These are phyloP conservation scores for Suillus plorans DNA, from an alignment of 768 basidiomycete species.

Conservation along the genomic window DNA sequence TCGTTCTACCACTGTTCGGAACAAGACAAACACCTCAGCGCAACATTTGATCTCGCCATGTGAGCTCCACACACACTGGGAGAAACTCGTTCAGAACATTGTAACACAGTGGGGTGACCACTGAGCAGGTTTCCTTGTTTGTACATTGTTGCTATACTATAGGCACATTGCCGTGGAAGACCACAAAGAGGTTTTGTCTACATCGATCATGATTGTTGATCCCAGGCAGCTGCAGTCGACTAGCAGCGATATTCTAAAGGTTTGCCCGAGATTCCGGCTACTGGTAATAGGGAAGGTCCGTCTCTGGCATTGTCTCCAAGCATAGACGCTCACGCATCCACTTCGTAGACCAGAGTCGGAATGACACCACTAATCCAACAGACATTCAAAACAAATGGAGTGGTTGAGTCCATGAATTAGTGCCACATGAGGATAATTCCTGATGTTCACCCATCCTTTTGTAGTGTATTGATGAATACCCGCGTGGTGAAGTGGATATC, in stretches of 20 bases:
- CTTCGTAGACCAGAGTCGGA: conserved; percentile 8
- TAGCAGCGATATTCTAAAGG: conserved; percentile 2
- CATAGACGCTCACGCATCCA: neutral
- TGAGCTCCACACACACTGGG: neutral
- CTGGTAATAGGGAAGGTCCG: conserved; percentile 12
- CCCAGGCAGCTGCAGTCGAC: conserved; percentile 3
- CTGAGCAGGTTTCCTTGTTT: conserved; percentile 1
- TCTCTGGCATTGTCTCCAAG: neutral
- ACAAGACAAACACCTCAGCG: conserved; percentile 1
- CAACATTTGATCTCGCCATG: conserved; percentile 3
- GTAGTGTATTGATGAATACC: no score
- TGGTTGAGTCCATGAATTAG: no score
- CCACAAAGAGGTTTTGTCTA: neutral
- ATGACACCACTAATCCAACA: conserved; percentile 5
- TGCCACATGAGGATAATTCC: no score
- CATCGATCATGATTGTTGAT: neutral
- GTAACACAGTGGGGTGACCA: neutral
- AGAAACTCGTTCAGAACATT: neutral
- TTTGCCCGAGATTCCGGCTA: conserved; percentile 12
- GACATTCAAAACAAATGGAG: conserved; percentile 1
- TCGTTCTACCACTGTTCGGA: neutral
- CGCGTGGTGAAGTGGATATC: no score
- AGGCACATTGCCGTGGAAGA: neutral
- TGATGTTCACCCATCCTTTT: no score
- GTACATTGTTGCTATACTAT: conserved; percentile 6